Base-by-base conservation (phyloP, 2,329 filamentous ascomycete genomes). In the Diaporthe aspalathi region DNA sequence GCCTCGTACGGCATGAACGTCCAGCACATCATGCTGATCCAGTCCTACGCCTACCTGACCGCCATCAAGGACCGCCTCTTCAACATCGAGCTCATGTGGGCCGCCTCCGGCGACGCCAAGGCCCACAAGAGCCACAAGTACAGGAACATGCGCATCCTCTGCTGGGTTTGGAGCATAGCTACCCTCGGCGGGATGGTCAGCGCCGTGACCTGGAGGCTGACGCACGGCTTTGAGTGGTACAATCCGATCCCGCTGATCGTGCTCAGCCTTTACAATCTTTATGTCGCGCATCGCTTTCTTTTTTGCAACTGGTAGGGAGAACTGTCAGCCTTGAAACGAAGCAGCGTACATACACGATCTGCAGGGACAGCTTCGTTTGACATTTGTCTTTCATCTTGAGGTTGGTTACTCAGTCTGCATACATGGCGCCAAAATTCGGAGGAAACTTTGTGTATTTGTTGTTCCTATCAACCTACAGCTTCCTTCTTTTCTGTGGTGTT, bases 81-180 rank as follows among this genome's bases (percentile, higher is more conserved):
- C 60, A 81, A 81, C 27, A 79, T 79, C 47, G 80, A 80, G 70
- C 76, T 84, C 40, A 76, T 80, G 14, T 83, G 82, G 82, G 81
- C 80, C 1, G 80, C 82, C 0, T 80, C 77, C 2, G 81, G 82
- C 11, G 81, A 83, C 70, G 76, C 76, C 38, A 83, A 83, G 72
- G 80, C 80, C 2, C 81, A 83, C 74, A 82, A 80, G 76, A 81
- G 78, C 74, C 79, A 83, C 78, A 82, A 83, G 75, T 83, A 82
- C 73, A 78, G 81, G 70, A 83, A 83, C 73, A 83, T 84, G 82
- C 77, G 82, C 12, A 75, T 83, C 14, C 76, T 83, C 6, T 81
- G 79, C 69, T 81, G 80, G 75, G 53, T 78, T 35, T 84, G 82
- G 82, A 81, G 77, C 12, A 72, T 81, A 5, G 54, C 75, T 8